Percentiles rank a stretch among this genome's conserved stretches.
phyloP scores from a whole-genome alignment of 202 grass and related monocot genomes.

The Hordeum pubiflorum region DNA sequence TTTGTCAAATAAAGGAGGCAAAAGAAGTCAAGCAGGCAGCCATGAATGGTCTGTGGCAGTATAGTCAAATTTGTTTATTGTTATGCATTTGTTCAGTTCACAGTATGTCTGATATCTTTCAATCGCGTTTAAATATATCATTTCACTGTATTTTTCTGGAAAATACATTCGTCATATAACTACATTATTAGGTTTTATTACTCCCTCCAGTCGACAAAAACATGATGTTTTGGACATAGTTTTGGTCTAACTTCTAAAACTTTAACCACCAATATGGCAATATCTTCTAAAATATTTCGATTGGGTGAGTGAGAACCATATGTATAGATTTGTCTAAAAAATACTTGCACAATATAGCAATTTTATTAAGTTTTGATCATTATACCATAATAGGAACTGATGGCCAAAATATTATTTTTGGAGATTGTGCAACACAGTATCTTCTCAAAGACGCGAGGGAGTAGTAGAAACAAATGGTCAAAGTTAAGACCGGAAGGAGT shows the following conservation, averaged over 20 bases:
- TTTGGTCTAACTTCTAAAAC: background rate
- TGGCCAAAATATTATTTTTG: background rate
- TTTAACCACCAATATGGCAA: background rate
- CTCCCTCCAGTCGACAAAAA: background rate
- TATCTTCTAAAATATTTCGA: background rate
- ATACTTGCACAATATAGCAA: background rate
- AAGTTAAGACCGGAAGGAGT: too few species aligned
- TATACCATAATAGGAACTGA: background rate
- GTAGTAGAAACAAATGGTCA: too few species aligned
- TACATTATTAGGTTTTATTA: background rate
- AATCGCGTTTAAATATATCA: background rate
- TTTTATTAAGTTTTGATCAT: background rate
- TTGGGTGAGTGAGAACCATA: background rate
- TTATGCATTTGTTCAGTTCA: slow-evolving; percentile 25
- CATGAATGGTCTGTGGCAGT: slow-evolving; percentile 27
- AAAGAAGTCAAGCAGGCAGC: slow-evolving; percentile 41
- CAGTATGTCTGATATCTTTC: slow-evolving; percentile 5
- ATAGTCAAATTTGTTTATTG: background rate
- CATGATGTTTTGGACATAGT: background rate
- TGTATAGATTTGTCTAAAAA: background rate
- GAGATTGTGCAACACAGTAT: too few species aligned
- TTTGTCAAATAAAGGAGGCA: slow-evolving; percentile 49
- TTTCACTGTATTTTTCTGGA: background rate
- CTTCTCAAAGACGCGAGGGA: too few species aligned
- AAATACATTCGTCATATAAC: background rate